A percentile compares a stretch with the other conserved stretches of the same genome.
phyloP scores from a whole-genome alignment of 1,284 basidiomycete genomes.

The Puccinia novopanici region DNA sequence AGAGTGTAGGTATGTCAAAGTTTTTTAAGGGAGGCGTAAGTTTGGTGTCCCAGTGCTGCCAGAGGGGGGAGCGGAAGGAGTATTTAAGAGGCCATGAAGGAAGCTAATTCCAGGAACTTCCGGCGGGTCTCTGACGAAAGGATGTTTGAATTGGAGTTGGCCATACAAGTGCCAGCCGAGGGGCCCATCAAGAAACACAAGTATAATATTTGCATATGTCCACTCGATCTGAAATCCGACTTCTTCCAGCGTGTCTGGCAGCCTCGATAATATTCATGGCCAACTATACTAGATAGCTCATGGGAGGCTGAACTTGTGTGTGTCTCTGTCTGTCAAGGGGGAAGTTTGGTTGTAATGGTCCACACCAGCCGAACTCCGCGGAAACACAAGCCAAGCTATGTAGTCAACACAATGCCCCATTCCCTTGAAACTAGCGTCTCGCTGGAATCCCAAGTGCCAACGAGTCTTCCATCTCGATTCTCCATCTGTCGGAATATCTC shows the following conservation, averaged over 20 bases:
- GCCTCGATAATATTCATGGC: too few species aligned
- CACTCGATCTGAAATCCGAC: constrained; percentile 5
- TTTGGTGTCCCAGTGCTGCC: constrained; percentile 27
- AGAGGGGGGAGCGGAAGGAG: not conserved
- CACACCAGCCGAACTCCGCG: not conserved
- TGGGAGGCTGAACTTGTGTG: too few species aligned
- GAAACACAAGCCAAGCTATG: constrained; percentile 2
- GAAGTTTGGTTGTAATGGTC: constrained; percentile 7
- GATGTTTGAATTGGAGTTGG: constrained; percentile 3
- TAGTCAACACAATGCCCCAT: not conserved
- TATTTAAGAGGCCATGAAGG: not conserved
- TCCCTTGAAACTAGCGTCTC: not conserved
- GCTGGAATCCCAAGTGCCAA: not conserved
- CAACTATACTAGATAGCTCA: too few species aligned
- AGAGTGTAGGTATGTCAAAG: not conserved
- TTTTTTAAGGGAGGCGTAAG: constrained; percentile 10
- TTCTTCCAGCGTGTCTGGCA: too few species aligned
- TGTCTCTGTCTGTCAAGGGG: not conserved
- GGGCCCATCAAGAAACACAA: not conserved
- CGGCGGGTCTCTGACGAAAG: too few species aligned
- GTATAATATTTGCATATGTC: too few species aligned
- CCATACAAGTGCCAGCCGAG: constrained; percentile 13
- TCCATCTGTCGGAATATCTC: too few species aligned
- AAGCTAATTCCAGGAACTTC: too few species aligned
- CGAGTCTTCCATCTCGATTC: too few species aligned